A percentile compares a stretch with the other conserved stretches of the same genome.
Conservation (phyloP, 768 basidiomycete species). For the Pholiota molesta region DNA sequence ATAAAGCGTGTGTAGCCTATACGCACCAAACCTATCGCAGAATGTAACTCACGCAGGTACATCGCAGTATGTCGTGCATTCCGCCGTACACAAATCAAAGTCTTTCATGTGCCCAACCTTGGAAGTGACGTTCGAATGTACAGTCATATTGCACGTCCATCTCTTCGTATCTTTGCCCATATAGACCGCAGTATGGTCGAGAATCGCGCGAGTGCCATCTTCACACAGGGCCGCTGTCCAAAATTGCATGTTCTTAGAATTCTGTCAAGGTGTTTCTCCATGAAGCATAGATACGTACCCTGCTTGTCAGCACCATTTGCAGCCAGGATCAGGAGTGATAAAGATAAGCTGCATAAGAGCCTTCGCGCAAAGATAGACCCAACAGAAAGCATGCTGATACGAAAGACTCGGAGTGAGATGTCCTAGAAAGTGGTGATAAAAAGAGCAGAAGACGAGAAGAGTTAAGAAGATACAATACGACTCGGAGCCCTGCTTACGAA, state of each 20-base stretch:
- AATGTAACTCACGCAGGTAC: conserved; percentile 7
- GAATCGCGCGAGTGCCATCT: conserved; percentile 6
- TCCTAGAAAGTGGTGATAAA: background rate
- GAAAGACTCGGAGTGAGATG: background rate
- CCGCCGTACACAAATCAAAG: conserved; percentile 15
- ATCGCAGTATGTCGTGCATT: conserved; percentile 16
- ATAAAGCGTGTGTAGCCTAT: background rate
- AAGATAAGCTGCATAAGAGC: conserved; percentile 1
- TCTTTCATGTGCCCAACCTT: background rate
- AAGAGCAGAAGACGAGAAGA: conserved; percentile 1
- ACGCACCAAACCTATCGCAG: background rate
- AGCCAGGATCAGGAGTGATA: background rate
- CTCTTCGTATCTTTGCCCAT: conserved; percentile 12
- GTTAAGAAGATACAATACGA: background rate
- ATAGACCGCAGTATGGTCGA: conserved; percentile 6
- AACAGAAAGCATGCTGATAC: conserved; percentile 3
- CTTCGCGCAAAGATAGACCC: conserved; percentile 2
- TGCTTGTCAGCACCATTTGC: background rate
- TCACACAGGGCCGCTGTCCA: conserved; percentile 1
- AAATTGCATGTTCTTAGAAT: background rate
- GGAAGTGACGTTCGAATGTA: background rate
- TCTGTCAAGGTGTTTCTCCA: background rate
- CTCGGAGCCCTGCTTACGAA: background rate
- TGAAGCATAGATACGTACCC: background rate
- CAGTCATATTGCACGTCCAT: conserved; percentile 8